A percentile compares a stretch with the other conserved stretches of the same genome.
Conservation (phyloP, 176 grass and related monocot species). For the Avena insularis region DNA sequence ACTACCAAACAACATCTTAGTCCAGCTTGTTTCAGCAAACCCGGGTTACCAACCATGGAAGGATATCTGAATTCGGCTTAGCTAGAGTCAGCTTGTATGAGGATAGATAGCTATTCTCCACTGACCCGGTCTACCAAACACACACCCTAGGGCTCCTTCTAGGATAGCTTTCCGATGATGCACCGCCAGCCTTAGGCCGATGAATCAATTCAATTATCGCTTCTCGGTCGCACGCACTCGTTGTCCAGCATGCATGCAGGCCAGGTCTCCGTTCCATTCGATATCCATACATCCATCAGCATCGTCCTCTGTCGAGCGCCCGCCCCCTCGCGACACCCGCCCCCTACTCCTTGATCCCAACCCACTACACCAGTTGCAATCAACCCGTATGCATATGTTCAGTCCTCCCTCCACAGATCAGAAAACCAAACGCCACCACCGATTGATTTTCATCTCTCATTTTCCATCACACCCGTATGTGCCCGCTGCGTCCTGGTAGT, state of each 20-base stretch:
- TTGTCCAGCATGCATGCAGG: conserved; percentile 28
- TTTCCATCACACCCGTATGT: neutral
- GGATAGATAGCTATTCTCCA: too few species aligned
- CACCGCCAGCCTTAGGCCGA: neutral
- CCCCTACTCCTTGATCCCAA: neutral
- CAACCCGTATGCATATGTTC: neutral
- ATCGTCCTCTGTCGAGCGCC: neutral
- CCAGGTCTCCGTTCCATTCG: conserved; percentile 19
- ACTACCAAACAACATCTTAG: too few species aligned
- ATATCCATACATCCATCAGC: neutral
- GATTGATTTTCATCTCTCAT: neutral
- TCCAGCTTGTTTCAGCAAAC: too few species aligned
- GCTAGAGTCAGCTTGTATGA: too few species aligned
- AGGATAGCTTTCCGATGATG: neutral
- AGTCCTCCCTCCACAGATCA: neutral
- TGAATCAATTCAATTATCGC: neutral
- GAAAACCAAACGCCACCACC: neutral
- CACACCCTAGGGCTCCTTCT: too few species aligned
- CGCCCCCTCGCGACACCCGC: conserved; percentile 22
- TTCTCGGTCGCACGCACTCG: neutral
- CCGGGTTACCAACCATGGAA: too few species aligned
- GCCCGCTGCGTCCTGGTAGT: neutral
- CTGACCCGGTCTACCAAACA: too few species aligned
- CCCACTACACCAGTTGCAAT: neutral
- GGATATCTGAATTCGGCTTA: too few species aligned